Evolutionary conservation across 495 filamentous ascomycete species (phyloP).

Genomic region (Annulohypoxylon bovei): DNA sequence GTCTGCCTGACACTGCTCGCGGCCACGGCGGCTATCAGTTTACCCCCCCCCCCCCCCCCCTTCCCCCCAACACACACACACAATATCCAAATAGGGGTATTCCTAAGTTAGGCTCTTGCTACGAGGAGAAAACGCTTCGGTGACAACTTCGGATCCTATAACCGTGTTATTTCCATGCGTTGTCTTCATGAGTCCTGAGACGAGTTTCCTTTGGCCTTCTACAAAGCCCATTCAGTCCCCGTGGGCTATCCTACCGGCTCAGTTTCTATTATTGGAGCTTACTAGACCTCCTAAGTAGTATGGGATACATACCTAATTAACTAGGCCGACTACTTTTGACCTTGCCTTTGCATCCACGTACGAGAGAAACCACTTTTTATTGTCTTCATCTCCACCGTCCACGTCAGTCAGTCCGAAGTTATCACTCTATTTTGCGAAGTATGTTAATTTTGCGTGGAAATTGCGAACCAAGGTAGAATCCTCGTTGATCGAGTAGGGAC

Average conservation of each 20-base stretch:
- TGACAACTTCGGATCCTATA: too few relatives aligned
- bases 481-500: conserved; percentile 40
- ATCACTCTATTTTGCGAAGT: conserved; percentile 46
- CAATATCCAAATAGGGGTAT: too few relatives aligned
- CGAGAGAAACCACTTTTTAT: conserved; percentile 51
- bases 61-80: too few relatives aligned
- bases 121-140: too few relatives aligned
- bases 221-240: too few relatives aligned
- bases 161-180: too few relatives aligned
- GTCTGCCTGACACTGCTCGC: conserved; percentile 48
- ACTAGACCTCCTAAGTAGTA: conserved; percentile 53
- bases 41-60: background rate
- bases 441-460: conserved; percentile 48
- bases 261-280: conserved; percentile 9
- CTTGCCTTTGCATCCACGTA: conserved; percentile 50
- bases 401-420: conserved; percentile 49
- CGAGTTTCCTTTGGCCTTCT: too few relatives aligned
- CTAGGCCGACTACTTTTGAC: conserved; percentile 40
- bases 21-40: conserved; percentile 21
- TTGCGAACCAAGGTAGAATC: conserved; percentile 42
- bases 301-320: conserved; percentile 54
- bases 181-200: too few relatives aligned
- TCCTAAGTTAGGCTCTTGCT: too few relatives aligned
- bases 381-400: conserved; percentile 55
- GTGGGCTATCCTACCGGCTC: background rate